Evolutionary conservation across 140 eudicot genomes (phyloP).

Genomic region (Cichorium intybus): DNA sequence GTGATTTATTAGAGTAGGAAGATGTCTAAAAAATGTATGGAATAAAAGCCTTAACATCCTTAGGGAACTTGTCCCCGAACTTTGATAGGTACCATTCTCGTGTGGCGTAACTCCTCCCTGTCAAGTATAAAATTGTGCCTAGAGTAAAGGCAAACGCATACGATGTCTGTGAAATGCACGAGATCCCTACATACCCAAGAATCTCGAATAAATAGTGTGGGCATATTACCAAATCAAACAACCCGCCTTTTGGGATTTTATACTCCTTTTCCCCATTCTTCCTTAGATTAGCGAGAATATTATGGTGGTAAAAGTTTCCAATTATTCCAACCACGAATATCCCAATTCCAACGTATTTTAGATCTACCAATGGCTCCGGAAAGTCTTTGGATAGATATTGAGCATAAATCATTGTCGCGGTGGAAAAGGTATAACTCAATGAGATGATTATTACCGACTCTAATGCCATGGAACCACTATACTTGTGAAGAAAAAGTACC

Average conservation of each 20-base stretch:
- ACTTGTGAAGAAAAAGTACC: conserved; percentile 69
- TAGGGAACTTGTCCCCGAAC: conserved; percentile 38
- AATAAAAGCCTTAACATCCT: conserved; percentile 31
- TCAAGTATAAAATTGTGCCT: conserved; percentile 41
- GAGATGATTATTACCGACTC: conserved; percentile 35
- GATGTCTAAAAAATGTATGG: conserved; percentile 27
- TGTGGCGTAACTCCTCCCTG: conserved; percentile 59
- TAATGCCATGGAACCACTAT: conserved; percentile 38
- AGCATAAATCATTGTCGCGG: conserved; percentile 45
- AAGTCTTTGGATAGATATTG: conserved; percentile 41
- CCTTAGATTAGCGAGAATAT: conserved; percentile 56
- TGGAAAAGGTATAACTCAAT: conserved; percentile 36
- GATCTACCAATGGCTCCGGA: conserved; percentile 37
- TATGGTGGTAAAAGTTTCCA: conserved; percentile 60
- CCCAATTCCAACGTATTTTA: conserved; percentile 39
- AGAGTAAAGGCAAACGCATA: conserved; percentile 38
- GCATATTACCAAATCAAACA: conserved; percentile 63
- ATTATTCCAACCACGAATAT: conserved; percentile 38
- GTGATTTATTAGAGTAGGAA: too few relatives aligned
- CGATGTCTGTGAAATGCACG: conserved; percentile 54
- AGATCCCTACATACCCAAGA: conserved; percentile 43
- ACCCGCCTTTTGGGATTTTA: conserved; percentile 69
- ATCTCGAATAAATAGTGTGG: conserved; percentile 76
- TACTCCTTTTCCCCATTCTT: conserved; percentile 46
- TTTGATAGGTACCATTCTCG: conserved; percentile 61